Base-by-base conservation (phyloP, 805 yeast species). In the Ogataea pini region DNA sequence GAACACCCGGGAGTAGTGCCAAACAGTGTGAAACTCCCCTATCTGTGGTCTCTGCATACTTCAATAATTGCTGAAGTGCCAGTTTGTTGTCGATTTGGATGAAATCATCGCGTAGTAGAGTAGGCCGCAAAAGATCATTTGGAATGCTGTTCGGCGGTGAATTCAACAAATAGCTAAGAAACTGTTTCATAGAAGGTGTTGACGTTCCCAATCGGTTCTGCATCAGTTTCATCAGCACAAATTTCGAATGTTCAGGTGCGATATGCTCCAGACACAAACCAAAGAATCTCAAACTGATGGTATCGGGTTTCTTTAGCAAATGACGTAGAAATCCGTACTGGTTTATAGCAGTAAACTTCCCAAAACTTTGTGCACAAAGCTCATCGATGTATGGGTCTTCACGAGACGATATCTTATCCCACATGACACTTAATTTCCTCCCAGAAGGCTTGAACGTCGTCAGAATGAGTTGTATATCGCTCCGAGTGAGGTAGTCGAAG, bases 51-150 rank as follows among this genome's bases (percentile, higher is more conserved):
- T 5, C n/a, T 10, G 24, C 37, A 27, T 36, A 22, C 18, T 25
- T 14, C 24, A 39, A 3, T 10, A 39, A 22, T 7, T 13, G n/a
- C 20, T 10, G 13, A 4, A 39, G 22, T 5, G 42, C n/a, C 9
- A 7, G 3, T 3, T 2, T 9, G 33, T 39, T 32, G 5, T 13
- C 25, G 13, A 12, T 10, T 17, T 27, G 7, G 24, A 39, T 18
- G 25, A 39, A 39, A 17, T 39, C 42, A 12, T 39, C 42, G 17
- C 28, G 31, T 13, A 39, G 33, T 28, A 39, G 16, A 17, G 28
- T 16, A 8, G 14, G 32, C 3, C 42, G 31, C 6, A 41, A 8
- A 27, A 41, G 12, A 19, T 41, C 37, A 7, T 19, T 29, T 31
- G 28, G 37, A 16, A 33, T 20, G 28, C 19, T 31, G 20, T 32